Evolutionary conservation across 306 rosid genomes (phyloP), one percentile per base, ranked within the genome.

Genomic region (Comarum palustre): DNA sequence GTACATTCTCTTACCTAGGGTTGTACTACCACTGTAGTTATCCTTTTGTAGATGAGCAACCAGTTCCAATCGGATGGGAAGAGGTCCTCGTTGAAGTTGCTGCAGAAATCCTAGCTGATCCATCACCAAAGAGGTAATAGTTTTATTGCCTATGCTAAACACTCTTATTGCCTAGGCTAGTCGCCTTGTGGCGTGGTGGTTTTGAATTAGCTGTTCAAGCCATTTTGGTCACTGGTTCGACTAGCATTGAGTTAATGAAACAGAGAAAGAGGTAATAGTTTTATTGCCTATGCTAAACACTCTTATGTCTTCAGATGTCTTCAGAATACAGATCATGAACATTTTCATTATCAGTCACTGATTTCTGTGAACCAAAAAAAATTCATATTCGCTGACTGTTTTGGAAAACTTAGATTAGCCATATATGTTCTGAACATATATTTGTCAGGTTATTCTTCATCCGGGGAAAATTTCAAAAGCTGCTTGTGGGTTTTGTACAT

Each of bases 31-130:
- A 43, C 36, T n/a, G 61, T 84, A 93, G 97, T 77, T 93, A 93
- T 82, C 98, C 96, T 77, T 90, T 93, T 72, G 79, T 79, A 45
- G 92, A 89, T 73, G 92, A 93, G 70, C 98, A 93, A 73, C 92
- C 97, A 52, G 81, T 93, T 77, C 87, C 91, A 1, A 66, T 90
- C 45, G 90, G 94, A 78, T 93, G 98, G 98, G 97, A 93, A 77
- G 96, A 87, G 62, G 79, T 72, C 27, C 46, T 86, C 36, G 78
- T 69, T 47, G 97, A 93, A 79, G 78, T 90, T 55, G 87, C 96
- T 22, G 79, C 82, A 68, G 94, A 89, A 80, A 89, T 93, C 73
- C 86, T 90, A 45, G 83, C 81, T 6, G 89, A 93, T 76, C 97
- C 96, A 47, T 87, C 96, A 11, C 81, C 79, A 42, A 74, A 92